Base-by-base conservation (phyloP, 176 grass and related monocot genomes). In the Avena atlantica region DNA sequence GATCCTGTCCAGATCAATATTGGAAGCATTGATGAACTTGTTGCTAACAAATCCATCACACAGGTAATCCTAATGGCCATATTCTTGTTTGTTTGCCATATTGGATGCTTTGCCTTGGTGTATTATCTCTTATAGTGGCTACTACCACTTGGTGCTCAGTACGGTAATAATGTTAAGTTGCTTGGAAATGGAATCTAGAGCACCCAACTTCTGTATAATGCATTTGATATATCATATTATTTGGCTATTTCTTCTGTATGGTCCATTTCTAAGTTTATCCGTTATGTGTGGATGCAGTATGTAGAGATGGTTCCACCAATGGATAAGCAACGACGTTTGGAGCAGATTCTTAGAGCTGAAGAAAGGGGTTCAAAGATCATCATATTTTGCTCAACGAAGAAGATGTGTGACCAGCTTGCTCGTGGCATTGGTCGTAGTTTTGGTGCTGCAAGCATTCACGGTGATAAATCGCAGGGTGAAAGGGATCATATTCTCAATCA, bases 361-460 rank as follows among this genome's bases (percentile, higher is more conserved):
- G 97, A 99, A 92, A 93, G 94, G 76, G 97, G 97, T 15, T 96
- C 94, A 55, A 99, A 91, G 88, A 72, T 99, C 73, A 99, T 99
- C 79, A 90, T 99, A 76, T 99, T 99, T 87, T 99, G 97, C 70
- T 86, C 97, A 56, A 99, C 97, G 42, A 99, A 99, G 80, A 96
- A 92, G 79, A 78, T 94, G 79, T 99, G 97, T 5, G 97, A 99
- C 52, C 97, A 94, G 80, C 85, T 99, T 79, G 90, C 94, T 49
- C 94, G 89, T 42, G 65, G 81, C n/a, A 89, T 99, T 76, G 92
- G 92, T 74, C 92, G 97, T 40, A 86, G 80, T 74, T 99, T 99
- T 78, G 92, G 91, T 82, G 94, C 94, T 81, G 82, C 90, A 88
- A 91, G 93, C 47, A 99, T 99, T 50, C 94, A 96, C 8, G 97